Base-by-base conservation (phyloP, 1,139 yeast species). In the Pneumocystis canis region DNA sequence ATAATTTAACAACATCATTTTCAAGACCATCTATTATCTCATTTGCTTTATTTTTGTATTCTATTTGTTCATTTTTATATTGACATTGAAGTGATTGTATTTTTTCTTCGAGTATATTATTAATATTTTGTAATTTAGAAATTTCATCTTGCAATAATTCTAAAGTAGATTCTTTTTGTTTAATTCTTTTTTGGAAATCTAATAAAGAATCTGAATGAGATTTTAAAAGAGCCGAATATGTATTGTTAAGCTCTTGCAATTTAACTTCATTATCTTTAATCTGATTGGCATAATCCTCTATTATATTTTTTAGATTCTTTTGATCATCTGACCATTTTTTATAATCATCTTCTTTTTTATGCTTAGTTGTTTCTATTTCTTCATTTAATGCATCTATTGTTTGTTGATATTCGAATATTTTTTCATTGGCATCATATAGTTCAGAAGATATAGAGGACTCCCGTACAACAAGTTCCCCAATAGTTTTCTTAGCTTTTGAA, bases 21-120 rank as follows among this genome's bases (percentile, higher is more conserved):
- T 62, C 64, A 53, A 60, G 60, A 6, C 31, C 32, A 14, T 20
- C 35, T 47, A 61, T 33, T 37, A 28, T 37, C 7, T 41, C 35
- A 32, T 58, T 56, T 56, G 63, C 63, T 61, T 58, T 39, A 32
- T 30, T 58, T 37, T 60, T 58, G n/a, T 33, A 30, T 61, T 33
- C 30, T 33, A 31, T 14, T 37, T 47, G 28, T 41, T 60, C 35
- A 31, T 20, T 25, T 9, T 56, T 20, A 37, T 32, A 20, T 37
- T 61, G 63, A 47, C 16, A 47, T 5, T 53, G 59, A 53, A 16
- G 58, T 35, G 25, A 20, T 32, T 31, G 58, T 11, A 58, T 31
- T 56, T 41, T 31, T 59, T 35, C 35, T 35, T 53, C 32, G 28
- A 35, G 63, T 9, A 31, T 25, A 16, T 30, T 16, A 28, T 53